A percentile compares a stretch with the other conserved stretches of the same genome.
These are phyloP conservation scores for Herpetomonas samuelpessoai DNA, from an alignment of 208 protist species.

Conservation along the genomic window DNA sequence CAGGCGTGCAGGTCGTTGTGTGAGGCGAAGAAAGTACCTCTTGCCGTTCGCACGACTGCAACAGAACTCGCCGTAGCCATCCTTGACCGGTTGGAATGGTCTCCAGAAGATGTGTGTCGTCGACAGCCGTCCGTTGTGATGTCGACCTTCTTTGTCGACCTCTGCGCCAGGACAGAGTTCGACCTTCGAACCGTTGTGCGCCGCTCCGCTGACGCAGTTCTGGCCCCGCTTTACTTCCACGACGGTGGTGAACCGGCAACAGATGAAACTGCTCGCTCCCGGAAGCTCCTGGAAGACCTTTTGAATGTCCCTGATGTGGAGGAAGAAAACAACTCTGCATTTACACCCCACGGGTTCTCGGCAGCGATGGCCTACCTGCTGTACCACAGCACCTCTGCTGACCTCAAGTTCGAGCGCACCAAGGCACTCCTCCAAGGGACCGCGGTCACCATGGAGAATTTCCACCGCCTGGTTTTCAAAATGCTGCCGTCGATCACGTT, in stretches of 20 bases:
- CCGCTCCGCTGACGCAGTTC: slow-evolving; percentile 15
- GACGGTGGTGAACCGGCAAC: no score
- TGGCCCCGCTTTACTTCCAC: slow-evolving; percentile 19
- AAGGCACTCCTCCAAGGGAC: slow-evolving; percentile 15
- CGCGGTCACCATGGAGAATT: slow-evolving; percentile 11
- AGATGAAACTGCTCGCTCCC: no score
- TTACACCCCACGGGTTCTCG: slow-evolving; percentile 13
- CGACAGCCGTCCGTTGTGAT: background rate
- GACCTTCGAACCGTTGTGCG: slow-evolving; percentile 10
- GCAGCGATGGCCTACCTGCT: slow-evolving; percentile 27
- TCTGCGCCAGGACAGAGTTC: background rate
- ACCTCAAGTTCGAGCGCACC: slow-evolving; percentile 13
- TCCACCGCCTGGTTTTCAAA: slow-evolving; percentile 18
- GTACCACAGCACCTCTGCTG: background rate
- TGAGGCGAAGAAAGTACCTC: no score
- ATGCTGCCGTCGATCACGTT: slow-evolving; percentile 42
- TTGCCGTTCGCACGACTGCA: background rate
- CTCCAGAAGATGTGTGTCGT: background rate
- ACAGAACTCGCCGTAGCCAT: background rate
- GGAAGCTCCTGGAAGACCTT: no score
- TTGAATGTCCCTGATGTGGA: no score
- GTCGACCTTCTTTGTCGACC: background rate
- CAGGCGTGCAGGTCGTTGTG: no score
- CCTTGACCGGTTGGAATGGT: background rate
- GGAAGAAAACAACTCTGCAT: no score